phyloP scores from a whole-genome alignment of 192 early-diverging fungal species.

The Rhizophagus prolifer region DNA sequence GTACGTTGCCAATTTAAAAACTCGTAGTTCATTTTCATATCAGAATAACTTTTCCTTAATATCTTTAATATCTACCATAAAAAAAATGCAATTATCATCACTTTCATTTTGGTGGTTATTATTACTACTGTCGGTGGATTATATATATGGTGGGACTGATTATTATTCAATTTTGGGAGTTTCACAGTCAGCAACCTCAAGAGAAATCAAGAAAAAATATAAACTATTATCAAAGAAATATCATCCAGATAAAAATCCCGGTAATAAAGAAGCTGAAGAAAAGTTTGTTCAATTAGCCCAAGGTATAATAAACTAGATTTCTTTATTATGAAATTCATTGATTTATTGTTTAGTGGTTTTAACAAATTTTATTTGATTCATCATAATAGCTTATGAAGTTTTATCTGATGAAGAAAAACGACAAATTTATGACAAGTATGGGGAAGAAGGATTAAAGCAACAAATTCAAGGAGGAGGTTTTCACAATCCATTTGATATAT shows the following conservation, averaged over 20 bases:
- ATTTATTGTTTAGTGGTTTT: too few species aligned
- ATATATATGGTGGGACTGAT: constrained; percentile 48
- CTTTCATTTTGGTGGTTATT: constrained; percentile 25
- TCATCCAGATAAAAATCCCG: constrained; percentile 87
- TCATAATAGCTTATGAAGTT: constrained; percentile 82
- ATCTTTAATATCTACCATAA: not conserved
- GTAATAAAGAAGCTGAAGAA: constrained; percentile 77
- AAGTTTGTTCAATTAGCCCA: constrained; percentile 88
- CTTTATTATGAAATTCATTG: not conserved
- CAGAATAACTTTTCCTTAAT: too few species aligned
- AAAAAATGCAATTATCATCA: constrained; percentile 25
- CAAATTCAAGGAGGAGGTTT: constrained; percentile 66
- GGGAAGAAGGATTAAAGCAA: constrained; percentile 92
- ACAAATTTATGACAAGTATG: constrained; percentile 87
- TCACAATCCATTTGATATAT: constrained; percentile 98
- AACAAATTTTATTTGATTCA: not conserved
- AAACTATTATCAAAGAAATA: constrained; percentile 86
- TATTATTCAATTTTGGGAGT: constrained; percentile 90
- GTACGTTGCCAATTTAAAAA: not conserved
- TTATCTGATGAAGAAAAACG: constrained; percentile 91
- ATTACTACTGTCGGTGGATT: constrained; percentile 16
- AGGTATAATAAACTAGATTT: constrained; percentile 43
- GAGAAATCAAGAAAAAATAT: constrained; percentile 94
- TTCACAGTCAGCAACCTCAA: constrained; percentile 70
- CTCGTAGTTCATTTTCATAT: too few species aligned